phyloP scores from a whole-genome alignment of 441 rosid species.

The California macrophylla region DNA sequence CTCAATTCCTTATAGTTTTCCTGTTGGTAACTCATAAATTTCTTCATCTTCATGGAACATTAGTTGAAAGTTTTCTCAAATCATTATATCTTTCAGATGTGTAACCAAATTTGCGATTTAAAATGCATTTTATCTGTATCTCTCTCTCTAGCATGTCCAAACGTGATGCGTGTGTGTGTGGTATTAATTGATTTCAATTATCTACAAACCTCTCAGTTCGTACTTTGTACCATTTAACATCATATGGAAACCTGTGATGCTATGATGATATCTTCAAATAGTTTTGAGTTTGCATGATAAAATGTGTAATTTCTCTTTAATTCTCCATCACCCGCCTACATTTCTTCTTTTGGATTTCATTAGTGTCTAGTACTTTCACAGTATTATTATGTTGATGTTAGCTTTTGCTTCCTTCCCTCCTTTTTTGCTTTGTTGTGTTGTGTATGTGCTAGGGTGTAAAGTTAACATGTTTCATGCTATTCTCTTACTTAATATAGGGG shows the following conservation, averaged over 20 bases:
- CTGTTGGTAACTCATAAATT: neutral
- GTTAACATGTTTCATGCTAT: constrained; percentile 30
- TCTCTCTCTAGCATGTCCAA: neutral
- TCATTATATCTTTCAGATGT: neutral
- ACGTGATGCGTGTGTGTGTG: neutral
- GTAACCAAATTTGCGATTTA: neutral
- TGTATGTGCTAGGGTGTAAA: constrained; percentile 5
- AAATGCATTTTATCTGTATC: neutral
- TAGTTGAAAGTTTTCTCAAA: neutral
- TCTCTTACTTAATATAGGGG: constrained; percentile 74
- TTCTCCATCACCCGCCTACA: neutral
- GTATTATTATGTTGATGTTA: neutral
- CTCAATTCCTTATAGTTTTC: neutral
- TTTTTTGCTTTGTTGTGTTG: neutral
- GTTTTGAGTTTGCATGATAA: neutral
- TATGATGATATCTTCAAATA: neutral
- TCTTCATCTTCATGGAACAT: constrained; percentile 1
- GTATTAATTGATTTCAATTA: neutral
- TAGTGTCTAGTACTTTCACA: neutral
- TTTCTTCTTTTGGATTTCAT: neutral
- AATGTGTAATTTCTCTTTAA: neutral
- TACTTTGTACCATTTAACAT: neutral
- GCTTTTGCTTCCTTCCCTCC: neutral
- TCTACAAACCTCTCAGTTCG: neutral
- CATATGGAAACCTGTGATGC: neutral